Evolutionary conservation across 805 yeast species (phyloP), one percentile per base, ranked within the genome.

Genomic region (Teunomyces funiuensis): DNA sequence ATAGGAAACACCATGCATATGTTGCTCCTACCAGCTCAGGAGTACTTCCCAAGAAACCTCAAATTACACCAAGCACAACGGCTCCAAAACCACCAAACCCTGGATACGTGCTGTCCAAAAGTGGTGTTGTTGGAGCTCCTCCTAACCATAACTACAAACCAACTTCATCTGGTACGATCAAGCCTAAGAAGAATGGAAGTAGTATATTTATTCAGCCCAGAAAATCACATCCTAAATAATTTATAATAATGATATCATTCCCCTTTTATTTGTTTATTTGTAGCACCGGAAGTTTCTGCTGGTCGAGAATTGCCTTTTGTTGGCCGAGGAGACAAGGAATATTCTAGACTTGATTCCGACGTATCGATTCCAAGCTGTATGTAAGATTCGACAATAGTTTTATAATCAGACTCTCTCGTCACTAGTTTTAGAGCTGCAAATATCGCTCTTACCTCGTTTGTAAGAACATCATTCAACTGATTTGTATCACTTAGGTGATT

Each of bases 381-480:
- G 19, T 31, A 31, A 8, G 11, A 14, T n/a, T 9, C 25, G 8
- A 7, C 34, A 19, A 31, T 9, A 4, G 13, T 3, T 19, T 19
- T 31, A 15, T 31, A 31, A 8, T 18, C 34, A 10, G 34, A 31
- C 8, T 18, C 34, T 7, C 19, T 13, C 8, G 34, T n/a, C 14
- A 31, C 34, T 17, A 39, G 23, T 28, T 17, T 14, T 15, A 31
- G 25, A 18, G 36, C 61, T 2, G 38, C 9, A 10, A 44, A 31
- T 5, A 63, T 39, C 1, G 63, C 63, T 15, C 43, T 41, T 6
- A 51, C 45, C 37, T 63, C 69, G 26, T 61, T 53, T 7, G 47
- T 33, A 15, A 57, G 44, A 4, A 49, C 53, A 17, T 36, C 22
- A 23, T 40, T 43, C 11, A 50, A 40, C 19, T 39, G 46, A 16